These are phyloP conservation scores for Primulina eburnea DNA, from an alignment of 257 asterid species.

Conservation along the genomic window DNA sequence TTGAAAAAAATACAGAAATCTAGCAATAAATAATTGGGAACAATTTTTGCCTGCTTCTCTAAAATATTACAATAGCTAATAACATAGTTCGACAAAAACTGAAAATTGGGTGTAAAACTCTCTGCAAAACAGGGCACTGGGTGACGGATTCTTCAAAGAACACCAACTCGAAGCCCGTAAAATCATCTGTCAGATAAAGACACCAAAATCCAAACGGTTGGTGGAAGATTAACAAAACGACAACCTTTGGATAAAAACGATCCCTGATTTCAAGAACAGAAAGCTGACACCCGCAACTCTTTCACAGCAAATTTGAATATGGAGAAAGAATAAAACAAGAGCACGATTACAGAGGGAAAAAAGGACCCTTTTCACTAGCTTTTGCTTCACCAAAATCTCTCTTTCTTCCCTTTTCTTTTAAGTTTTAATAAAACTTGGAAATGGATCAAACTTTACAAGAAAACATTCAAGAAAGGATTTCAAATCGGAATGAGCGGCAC, in stretches of 20 bases:
- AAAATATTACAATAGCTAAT: slow-evolving; percentile 18
- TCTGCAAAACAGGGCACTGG: slow-evolving; percentile 32
- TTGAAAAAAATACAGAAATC: slow-evolving; percentile 16
- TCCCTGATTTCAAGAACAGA: not conserved
- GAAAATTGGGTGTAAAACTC: slow-evolving; percentile 11
- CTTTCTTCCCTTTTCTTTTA: not conserved
- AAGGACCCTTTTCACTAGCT: slow-evolving; percentile 16
- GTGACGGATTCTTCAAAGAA: slow-evolving; percentile 17
- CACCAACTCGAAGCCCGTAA: slow-evolving; percentile 5
- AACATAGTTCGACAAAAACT: slow-evolving; percentile 11
- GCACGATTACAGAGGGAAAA: slow-evolving; percentile 1
- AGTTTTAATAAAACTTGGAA: slow-evolving; percentile 20
- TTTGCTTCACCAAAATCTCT: slow-evolving; percentile 1
- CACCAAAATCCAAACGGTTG: not conserved
- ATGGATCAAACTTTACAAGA: slow-evolving; percentile 24
- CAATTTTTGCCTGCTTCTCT: slow-evolving; percentile 25
- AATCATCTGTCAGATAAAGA: slow-evolving; percentile 12
- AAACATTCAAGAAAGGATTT: slow-evolving; percentile 13
- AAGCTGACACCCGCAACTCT: not conserved
- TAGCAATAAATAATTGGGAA: slow-evolving; percentile 25
- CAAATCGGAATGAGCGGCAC: slow-evolving; percentile 28
- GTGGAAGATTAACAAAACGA: slow-evolving; percentile 21
- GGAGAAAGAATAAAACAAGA: not conserved
- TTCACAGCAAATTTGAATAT: not conserved
- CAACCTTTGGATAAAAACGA: slow-evolving; percentile 20